Evolutionary conservation across 768 basidiomycete genomes (phyloP), one percentile per base, ranked within the genome.

Genomic region (Lactifluus pinguis): DNA sequence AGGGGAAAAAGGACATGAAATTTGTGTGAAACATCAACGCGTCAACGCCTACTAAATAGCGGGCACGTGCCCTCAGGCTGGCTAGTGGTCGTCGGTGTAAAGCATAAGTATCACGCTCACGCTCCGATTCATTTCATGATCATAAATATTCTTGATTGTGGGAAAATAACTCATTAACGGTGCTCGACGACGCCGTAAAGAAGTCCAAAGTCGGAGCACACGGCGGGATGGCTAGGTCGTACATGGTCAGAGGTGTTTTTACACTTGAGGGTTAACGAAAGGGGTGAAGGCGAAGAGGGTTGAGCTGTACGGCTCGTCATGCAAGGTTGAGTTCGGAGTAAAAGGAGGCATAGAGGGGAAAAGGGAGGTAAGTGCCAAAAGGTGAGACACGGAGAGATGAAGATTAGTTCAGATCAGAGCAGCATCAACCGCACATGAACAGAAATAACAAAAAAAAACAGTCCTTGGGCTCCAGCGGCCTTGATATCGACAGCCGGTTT

Each of bases 121-220:
- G 8, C 15, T 47, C 45, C 21, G 25, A 5, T 25, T 47, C 25
- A 25, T 21, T 25, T 47, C 9, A 47, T 19, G 49, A 39, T 6
- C 25, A 57, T 57, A 59, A 53, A 52, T 38, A 42, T 14, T 38
- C 32, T 45, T 59, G 44, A 59, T 53, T 54, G 59, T 13, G 29
- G n/a, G 42, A 51, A 42, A 58, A 58, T 51, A 52, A 61, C 55
- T 52, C 54, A 56, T 61, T 38, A 25, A 17, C 48, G 50, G 29
- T 25, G n/a, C 60, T 57, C 32, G 19, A 17, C 17, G 17, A 61
- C 30, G 53, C 34, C 54, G 19, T 44, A 19, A n/a, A n/a, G 15
- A 25, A 25, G 25, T 25, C 25, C 25, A 25, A 25, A 36, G 30
- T 49, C 39, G 44, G 13, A 30, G 17, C 29, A 32, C 25, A 51